phyloP scores from a whole-genome alignment of 2,329 filamentous ascomycete genomes.

The Pseudofabraea citricarpa region DNA sequence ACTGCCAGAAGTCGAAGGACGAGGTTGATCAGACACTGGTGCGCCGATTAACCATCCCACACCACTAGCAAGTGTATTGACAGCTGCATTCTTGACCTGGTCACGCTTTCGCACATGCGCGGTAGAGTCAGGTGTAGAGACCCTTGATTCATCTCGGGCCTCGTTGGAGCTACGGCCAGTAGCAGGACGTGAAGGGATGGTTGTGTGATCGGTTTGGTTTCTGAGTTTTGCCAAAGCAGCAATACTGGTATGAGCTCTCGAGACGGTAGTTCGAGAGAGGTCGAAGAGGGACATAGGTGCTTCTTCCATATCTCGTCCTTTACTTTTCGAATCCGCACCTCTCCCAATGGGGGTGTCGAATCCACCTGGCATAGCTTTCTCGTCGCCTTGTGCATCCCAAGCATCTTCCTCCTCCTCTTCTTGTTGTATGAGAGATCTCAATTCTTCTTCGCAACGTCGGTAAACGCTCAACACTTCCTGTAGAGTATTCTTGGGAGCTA shows the following conservation, averaged over 20 bases:
- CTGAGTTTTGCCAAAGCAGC: conserved; percentile 40
- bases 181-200: no score
- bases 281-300: conserved; percentile 63
- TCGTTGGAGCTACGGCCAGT: background rate
- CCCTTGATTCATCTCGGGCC: conserved; percentile 1
- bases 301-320: conserved; percentile 45
- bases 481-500: conserved; percentile 65
- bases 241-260: conserved; percentile 53
- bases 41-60: conserved; percentile 66
- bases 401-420: conserved; percentile 66
- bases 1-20: no score
- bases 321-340: conserved; percentile 11
- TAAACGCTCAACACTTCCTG: conserved; percentile 73
- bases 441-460: conserved; percentile 73
- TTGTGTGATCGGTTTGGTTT: no score
- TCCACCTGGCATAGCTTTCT: conserved; percentile 50
- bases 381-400: conserved; percentile 63
- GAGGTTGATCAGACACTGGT: no score
- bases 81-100: conserved; percentile 61
- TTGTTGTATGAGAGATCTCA: conserved; percentile 59
- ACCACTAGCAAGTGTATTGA: conserved; percentile 61
- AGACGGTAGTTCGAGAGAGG: conserved; percentile 55
- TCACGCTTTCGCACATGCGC: conserved; percentile 58
- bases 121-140: conserved; percentile 9
- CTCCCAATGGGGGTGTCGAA: conserved; percentile 37